These are phyloP conservation scores for Candida tallmaniae DNA, from an alignment of 805 yeast genomes.

Conservation along the genomic window DNA sequence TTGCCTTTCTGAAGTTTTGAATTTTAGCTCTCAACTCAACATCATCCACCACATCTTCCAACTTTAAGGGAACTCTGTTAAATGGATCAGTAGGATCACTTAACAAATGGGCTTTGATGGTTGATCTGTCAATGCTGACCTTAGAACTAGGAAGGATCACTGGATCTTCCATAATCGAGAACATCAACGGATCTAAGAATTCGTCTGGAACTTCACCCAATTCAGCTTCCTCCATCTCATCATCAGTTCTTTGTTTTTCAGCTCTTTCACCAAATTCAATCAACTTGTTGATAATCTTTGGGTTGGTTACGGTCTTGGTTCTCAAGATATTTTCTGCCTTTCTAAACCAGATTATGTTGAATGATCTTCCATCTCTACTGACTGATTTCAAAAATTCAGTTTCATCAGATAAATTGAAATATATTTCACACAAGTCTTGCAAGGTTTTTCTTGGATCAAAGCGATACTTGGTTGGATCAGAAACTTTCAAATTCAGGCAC, in stretches of 20 bases:
- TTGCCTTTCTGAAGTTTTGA: slow-evolving; percentile 48
- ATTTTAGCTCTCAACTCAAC: slow-evolving; percentile 53
- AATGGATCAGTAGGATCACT: slow-evolving; percentile 97
- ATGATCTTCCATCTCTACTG: slow-evolving; percentile 90
- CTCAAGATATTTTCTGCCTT: slow-evolving; percentile 68
- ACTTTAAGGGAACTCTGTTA: slow-evolving; percentile 83
- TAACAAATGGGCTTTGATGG: slow-evolving; percentile 87
- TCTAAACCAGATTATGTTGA: slow-evolving; percentile 57
- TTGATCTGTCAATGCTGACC: slow-evolving; percentile 80
- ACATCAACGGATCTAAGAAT: slow-evolving; percentile 95
- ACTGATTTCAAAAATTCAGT: slow-evolving; percentile 70
- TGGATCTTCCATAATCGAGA: slow-evolving; percentile 91
- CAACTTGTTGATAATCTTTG: slow-evolving; percentile 49
- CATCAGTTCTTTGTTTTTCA: slow-evolving; percentile 51
- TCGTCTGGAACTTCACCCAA: slow-evolving; percentile 96
- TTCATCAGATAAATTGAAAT: slow-evolving; percentile 63
- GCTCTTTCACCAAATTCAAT: slow-evolving; percentile 61
- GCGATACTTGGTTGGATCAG: slow-evolving; percentile 73
- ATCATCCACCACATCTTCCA: slow-evolving; percentile 85
- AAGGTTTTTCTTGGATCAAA: slow-evolving; percentile 77
- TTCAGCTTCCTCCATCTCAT: slow-evolving; percentile 81
- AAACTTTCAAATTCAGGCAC: slow-evolving; percentile 82
- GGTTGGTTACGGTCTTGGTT: slow-evolving; percentile 45
- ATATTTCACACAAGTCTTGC: slow-evolving; percentile 67
- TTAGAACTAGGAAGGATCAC: slow-evolving; percentile 88